phyloP scores from a whole-genome alignment of 345 rosid species.

The Eucalyptus dawsonii region DNA sequence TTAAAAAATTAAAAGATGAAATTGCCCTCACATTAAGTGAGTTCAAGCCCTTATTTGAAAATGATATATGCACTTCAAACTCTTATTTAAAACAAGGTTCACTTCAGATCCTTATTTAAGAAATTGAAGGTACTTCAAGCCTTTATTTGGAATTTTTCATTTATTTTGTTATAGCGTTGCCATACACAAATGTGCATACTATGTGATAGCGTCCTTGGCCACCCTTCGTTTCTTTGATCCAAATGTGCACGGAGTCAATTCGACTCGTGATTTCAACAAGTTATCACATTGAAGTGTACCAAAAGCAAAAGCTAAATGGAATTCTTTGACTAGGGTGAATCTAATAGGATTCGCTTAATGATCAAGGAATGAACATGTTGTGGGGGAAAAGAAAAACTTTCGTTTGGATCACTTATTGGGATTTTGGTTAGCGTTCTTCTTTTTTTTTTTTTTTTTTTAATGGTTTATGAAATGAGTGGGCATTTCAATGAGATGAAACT shows the following conservation, averaged over 20 bases:
- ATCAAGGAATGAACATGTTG: background rate
- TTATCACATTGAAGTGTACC: background rate
- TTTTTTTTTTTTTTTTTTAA: background rate
- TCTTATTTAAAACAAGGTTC: too few relatives aligned
- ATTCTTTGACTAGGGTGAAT: background rate
- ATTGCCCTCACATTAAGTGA: too few relatives aligned
- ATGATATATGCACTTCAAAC: too few relatives aligned
- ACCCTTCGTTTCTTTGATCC: background rate
- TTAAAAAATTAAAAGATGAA: too few relatives aligned
- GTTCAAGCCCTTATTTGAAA: too few relatives aligned
- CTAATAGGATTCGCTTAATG: background rate
- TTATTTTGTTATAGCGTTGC: background rate
- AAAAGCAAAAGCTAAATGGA: background rate
- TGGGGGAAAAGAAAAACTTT: background rate
- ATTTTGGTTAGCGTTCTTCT: background rate
- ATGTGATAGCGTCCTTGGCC: background rate
- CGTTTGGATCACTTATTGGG: background rate
- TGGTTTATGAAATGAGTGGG: background rate
- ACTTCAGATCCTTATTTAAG: too few relatives aligned
- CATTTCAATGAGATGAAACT: background rate
- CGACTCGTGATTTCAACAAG: background rate
- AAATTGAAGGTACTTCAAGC: too few relatives aligned
- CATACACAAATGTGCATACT: background rate
- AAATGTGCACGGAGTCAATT: background rate
- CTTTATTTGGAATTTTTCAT: too few relatives aligned